Percentiles rank a stretch among this genome's conserved stretches.
Evolutionary conservation across 257 asterid species (phyloP).

Genomic region (Fraxinus quadrangulata): DNA sequence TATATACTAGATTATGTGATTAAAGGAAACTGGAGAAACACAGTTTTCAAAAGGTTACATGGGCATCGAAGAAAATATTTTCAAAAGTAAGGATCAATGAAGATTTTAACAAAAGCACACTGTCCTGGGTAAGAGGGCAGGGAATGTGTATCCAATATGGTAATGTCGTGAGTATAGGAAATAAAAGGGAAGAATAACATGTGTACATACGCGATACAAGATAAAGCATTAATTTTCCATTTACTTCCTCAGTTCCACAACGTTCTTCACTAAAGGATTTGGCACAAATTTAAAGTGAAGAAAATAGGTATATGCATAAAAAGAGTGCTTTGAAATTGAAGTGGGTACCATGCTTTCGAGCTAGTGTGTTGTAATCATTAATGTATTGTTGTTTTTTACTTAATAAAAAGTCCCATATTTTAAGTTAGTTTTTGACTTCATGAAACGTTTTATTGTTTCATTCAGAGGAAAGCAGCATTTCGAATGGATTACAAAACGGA

Average conservation of each 20-base stretch:
- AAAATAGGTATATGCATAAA: neutral
- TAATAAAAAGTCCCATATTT: neutral
- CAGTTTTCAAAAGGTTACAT: slow-evolving; percentile 11
- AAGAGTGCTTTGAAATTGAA: neutral
- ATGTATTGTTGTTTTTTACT: neutral
- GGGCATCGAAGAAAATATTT: neutral
- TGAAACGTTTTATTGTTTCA: neutral
- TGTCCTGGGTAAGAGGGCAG: neutral
- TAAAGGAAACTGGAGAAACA: slow-evolving; percentile 2
- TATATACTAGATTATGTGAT: neutral
- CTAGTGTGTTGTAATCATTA: neutral
- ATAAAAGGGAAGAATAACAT: neutral
- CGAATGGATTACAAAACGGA: neutral
- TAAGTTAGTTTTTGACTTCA: neutral
- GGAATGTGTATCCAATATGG: neutral
- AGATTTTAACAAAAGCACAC: neutral
- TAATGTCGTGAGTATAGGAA: neutral
- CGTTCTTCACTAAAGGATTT: neutral
- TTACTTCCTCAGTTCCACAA: neutral
- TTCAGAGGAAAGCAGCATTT: neutral
- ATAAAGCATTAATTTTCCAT: neutral
- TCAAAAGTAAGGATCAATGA: neutral
- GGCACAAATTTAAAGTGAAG: neutral
- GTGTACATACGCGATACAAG: neutral
- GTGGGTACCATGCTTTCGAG: neutral